Conservation (phyloP, 2,329 filamentous ascomycete genomes). For the Akanthomyces muscarius region DNA sequence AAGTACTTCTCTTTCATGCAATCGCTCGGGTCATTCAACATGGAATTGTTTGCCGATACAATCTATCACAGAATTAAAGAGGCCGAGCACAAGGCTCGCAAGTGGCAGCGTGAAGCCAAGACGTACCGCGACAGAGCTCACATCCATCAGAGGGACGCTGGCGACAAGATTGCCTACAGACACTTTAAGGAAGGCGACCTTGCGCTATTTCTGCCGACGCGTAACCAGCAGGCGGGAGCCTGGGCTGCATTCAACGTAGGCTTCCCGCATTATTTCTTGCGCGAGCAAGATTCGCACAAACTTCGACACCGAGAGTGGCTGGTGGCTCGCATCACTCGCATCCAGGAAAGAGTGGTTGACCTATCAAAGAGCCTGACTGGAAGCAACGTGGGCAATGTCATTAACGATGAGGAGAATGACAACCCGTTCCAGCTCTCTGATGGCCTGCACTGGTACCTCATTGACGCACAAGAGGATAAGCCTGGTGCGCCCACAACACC, state of each 20-base stretch:
- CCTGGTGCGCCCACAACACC: constrained; percentile 87
- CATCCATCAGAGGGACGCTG: constrained; percentile 73
- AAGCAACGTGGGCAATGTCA: constrained; percentile 46
- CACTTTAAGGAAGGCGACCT: constrained; percentile 96
- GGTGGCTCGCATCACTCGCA: constrained; percentile 85
- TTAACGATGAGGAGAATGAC: constrained; percentile 72
- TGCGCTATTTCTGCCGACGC: constrained; percentile 87
- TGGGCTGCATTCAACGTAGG: constrained; percentile 99
- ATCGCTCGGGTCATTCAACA: constrained; percentile 72
- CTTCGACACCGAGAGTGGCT: constrained; percentile 87
- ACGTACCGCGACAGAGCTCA: constrained; percentile 86
- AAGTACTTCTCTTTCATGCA: constrained; percentile 73
- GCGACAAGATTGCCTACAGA: constrained; percentile 93
- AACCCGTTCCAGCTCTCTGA: constrained; percentile 97
- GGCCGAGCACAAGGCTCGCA: constrained; percentile 86
- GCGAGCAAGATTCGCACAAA: constrained; percentile 85
- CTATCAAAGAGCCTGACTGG: constrained; percentile 68
- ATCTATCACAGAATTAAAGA: constrained; percentile 89
- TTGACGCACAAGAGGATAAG: constrained; percentile 92
- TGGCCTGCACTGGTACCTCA: constrained; percentile 90
- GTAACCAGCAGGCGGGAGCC: constrained; percentile 88
- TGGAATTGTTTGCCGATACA: constrained; percentile 79
- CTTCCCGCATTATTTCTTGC: constrained; percentile 93
- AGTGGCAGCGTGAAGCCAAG: constrained; percentile 85
- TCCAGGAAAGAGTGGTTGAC: constrained; percentile 92